Evolutionary conservation across 163 green algal genomes (phyloP).

Genomic region (Volvox carteri): DNA sequence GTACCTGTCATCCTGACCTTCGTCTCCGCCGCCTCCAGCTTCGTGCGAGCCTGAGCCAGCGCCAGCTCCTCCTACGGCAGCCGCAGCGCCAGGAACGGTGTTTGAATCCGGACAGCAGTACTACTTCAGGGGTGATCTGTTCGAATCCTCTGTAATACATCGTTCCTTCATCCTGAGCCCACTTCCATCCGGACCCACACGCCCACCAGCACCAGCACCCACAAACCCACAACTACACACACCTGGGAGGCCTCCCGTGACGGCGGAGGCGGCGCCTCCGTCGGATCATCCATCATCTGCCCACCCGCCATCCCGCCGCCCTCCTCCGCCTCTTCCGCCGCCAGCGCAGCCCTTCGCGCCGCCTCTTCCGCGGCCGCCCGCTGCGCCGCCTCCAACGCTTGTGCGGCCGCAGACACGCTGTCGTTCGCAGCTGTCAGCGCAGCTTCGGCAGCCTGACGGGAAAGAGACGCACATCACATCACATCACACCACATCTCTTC

Average conservation of each 20-base stretch:
- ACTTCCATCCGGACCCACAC: background rate
- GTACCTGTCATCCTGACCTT: slow-evolving; percentile 26
- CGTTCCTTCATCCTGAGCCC: no score
- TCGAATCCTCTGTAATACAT: no score
- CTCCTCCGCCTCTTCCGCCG: slow-evolving; percentile 55
- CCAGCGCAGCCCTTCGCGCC: background rate
- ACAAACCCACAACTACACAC: background rate
- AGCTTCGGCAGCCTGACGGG: slow-evolving; percentile 13
- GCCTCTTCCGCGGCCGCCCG: slow-evolving; percentile 30
- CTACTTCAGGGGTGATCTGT: no score
- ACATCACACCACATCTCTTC: no score
- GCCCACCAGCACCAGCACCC: background rate
- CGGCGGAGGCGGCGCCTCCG: background rate
- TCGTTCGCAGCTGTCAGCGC: slow-evolving; percentile 31
- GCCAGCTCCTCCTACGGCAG: slow-evolving; percentile 43
- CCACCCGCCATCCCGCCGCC: background rate
- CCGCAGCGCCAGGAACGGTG: no score
- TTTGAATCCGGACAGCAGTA: no score
- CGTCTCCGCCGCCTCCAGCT: slow-evolving; percentile 2
- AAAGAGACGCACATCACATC: background rate
- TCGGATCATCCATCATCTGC: background rate
- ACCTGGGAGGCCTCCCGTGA: slow-evolving; percentile 22
- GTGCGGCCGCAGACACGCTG: slow-evolving; percentile 1
- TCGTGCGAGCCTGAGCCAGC: background rate
- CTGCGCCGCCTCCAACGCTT: slow-evolving; percentile 25